These are phyloP conservation scores for Haemoproteus tartakovskyi DNA, from an alignment of 169 alveolate genomes.

Conservation along the genomic window DNA sequence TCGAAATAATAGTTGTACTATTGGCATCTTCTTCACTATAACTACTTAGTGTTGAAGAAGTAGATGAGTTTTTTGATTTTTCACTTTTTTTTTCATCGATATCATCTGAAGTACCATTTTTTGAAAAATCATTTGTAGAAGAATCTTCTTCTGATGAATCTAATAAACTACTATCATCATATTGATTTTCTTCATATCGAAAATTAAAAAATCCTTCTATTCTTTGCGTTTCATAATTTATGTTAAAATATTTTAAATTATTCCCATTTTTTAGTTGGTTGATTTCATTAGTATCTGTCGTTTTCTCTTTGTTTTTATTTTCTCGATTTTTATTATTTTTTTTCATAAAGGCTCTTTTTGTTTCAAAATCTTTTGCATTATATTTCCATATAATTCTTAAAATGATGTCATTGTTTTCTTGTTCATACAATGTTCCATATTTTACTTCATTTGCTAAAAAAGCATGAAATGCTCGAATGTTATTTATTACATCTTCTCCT, in stretches of 20 bases:
- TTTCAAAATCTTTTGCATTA: conserved; percentile 13
- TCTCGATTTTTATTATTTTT: no score
- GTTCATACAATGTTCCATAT: conserved; percentile 37
- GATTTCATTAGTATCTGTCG: not conserved
- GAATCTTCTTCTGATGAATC: conserved; percentile 32
- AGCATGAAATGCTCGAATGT: conserved; percentile 8
- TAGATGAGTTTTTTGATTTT: no score
- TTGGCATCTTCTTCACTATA: not conserved
- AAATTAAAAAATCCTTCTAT: conserved; percentile 62
- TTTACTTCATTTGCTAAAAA: conserved; percentile 51
- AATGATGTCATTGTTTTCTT: conserved; percentile 44
- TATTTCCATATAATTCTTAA: conserved; percentile 55
- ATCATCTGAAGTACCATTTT: not conserved
- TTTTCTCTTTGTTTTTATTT: not conserved
- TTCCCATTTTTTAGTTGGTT: not conserved
- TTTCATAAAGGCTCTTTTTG: not conserved
- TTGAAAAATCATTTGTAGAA: conserved; percentile 15
- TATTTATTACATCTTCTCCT: not conserved
- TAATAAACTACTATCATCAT: conserved; percentile 57
- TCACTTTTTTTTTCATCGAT: not conserved
- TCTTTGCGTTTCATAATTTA: conserved; percentile 56
- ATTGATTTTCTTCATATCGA: conserved; percentile 64
- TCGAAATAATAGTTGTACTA: not conserved
- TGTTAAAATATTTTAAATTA: conserved; percentile 47
- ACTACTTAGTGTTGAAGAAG: not conserved